Evolutionary conservation across 257 asterid species (phyloP).

Genomic region (Cordia subcordata): DNA sequence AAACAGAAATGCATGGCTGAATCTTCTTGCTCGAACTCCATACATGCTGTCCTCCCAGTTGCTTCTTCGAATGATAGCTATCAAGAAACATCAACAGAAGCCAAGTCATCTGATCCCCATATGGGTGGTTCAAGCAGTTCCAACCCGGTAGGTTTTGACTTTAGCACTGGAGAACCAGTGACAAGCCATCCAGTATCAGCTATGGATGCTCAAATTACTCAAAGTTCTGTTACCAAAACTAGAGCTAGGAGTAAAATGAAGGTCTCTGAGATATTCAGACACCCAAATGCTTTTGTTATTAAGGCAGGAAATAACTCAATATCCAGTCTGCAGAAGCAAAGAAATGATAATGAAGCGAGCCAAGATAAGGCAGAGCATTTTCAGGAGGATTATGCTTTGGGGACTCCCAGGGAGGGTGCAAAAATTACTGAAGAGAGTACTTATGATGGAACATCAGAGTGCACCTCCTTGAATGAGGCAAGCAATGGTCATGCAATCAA

Average conservation of each 20-base stretch:
- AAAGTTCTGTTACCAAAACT: slow-evolving; percentile 18
- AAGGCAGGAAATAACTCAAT: slow-evolving; percentile 9
- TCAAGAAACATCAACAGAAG: slow-evolving; percentile 16
- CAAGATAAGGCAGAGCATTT: slow-evolving; percentile 8
- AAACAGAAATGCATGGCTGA: slow-evolving; percentile 6
- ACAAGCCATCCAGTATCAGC: slow-evolving; percentile 33
- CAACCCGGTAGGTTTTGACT: slow-evolving; percentile 18
- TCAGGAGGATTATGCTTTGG: slow-evolving; percentile 3
- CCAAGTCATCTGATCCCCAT: slow-evolving; percentile 4
- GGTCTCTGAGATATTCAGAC: slow-evolving; percentile 12
- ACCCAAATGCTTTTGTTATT: slow-evolving; percentile 4
- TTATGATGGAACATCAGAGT: background rate
- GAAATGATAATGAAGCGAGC: background rate
- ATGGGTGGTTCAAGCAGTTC: slow-evolving; percentile 6
- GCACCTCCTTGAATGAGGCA: slow-evolving; percentile 3
- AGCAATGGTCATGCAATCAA: slow-evolving; percentile 4
- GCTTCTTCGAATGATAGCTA: slow-evolving; percentile 9
- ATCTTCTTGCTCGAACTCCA: slow-evolving; percentile 18
- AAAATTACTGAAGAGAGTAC: background rate
- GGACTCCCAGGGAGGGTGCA: slow-evolving; percentile 6
- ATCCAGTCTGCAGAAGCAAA: background rate
- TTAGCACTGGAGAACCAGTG: slow-evolving; percentile 29
- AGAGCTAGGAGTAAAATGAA: slow-evolving; percentile 16
- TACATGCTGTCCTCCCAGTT: background rate
- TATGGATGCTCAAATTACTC: slow-evolving; percentile 29